Percentiles rank a stretch among this genome's conserved stretches.
These are phyloP conservation scores for Pythium guiyangense DNA, from an alignment of 352 stramenopile genomes.

Conservation along the genomic window DNA sequence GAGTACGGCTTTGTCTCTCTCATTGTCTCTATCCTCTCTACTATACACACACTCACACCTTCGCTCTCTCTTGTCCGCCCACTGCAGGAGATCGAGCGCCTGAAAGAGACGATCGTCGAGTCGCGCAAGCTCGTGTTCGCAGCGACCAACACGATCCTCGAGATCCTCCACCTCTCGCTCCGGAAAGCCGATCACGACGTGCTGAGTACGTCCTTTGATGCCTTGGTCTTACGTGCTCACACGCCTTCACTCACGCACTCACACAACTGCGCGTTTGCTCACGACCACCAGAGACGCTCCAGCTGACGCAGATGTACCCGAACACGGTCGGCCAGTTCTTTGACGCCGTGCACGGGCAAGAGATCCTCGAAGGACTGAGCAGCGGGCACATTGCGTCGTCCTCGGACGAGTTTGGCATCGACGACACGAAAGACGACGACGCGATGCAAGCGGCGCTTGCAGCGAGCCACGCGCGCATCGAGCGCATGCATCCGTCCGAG, in stretches of 20 bases:
- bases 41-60: not conserved
- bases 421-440: slow-evolving; percentile 41
- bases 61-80: not conserved
- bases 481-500: slow-evolving; percentile 45
- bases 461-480: slow-evolving; percentile 26
- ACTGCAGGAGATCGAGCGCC: slow-evolving; percentile 47
- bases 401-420: slow-evolving; percentile 33
- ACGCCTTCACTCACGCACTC: not conserved
- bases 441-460: slow-evolving; percentile 24
- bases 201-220: slow-evolving; percentile 30
- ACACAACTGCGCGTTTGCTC: not conserved
- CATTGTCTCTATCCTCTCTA: not conserved
- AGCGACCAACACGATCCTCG: slow-evolving; percentile 55
- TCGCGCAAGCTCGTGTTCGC: slow-evolving; percentile 51
- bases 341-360: slow-evolving; percentile 43
- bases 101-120: slow-evolving; percentile 52
- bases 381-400: slow-evolving; percentile 46
- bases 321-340: slow-evolving; percentile 51
- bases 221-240: not conserved
- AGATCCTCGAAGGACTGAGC: slow-evolving; percentile 50
- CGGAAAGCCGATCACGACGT: slow-evolving; percentile 49
- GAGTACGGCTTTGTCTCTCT: slow-evolving; percentile 6
- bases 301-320: slow-evolving; percentile 63
- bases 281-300: slow-evolving; percentile 35
- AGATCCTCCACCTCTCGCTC: slow-evolving; percentile 56